phyloP scores from a whole-genome alignment of 257 asterid genomes.

The Solanum lignicaule region DNA sequence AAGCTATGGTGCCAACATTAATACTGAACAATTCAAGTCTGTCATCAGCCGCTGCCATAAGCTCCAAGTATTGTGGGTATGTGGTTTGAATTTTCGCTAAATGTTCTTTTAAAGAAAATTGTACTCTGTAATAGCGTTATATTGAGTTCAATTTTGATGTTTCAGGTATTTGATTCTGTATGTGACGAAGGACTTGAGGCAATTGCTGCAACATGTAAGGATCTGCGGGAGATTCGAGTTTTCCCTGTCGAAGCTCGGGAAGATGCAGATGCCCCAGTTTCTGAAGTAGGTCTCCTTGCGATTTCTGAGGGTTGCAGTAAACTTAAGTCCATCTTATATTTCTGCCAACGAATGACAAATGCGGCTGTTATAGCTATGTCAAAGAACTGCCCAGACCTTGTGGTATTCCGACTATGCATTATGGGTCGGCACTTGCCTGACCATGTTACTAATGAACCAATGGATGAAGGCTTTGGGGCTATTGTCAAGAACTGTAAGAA shows the following conservation, averaged over 20 bases:
- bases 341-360: conserved; percentile 49
- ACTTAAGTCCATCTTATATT: conserved; percentile 35
- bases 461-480: conserved; percentile 57
- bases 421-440: conserved; percentile 42
- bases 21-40: conserved; percentile 34
- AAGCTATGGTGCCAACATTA: conserved; percentile 34
- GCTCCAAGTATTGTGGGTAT: conserved; percentile 44
- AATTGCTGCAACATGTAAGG: conserved; percentile 39
- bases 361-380: conserved; percentile 47
- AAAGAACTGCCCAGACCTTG: conserved; percentile 37
- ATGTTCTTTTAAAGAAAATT: background rate
- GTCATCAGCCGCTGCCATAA: conserved; percentile 30
- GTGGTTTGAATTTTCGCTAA: background rate
- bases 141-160: background rate
- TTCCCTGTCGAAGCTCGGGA: conserved; percentile 36
- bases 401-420: conserved; percentile 46
- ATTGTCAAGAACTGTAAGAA: conserved; percentile 53
- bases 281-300: conserved; percentile 40
- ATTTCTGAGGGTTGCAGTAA: conserved; percentile 53
- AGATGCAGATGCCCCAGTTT: conserved; percentile 38
- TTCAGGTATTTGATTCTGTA: conserved; percentile 42
- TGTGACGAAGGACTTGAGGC: conserved; percentile 54
- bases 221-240: conserved; percentile 45
- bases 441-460: conserved; percentile 32
- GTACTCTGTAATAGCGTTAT: background rate